Conservation (phyloP, 2,329 filamentous ascomycete species). For the Sporothrix dimorphospora region DNA sequence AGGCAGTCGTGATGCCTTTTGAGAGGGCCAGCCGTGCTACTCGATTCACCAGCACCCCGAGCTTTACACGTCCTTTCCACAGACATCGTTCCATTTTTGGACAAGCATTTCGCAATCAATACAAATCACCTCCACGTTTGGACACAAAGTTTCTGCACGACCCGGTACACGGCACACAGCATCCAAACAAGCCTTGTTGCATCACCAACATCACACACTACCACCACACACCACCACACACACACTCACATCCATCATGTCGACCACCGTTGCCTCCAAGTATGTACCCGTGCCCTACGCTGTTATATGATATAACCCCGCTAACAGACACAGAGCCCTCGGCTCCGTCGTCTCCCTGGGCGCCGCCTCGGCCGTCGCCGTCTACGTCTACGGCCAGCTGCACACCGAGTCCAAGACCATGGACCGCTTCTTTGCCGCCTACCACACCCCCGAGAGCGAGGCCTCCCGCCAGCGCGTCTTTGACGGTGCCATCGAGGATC, state of each 20-base stretch:
- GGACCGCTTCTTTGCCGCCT: constrained; percentile 45
- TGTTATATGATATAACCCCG: too few species aligned
- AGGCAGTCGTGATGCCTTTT: neutral
- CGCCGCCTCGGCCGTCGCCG: constrained; percentile 37
- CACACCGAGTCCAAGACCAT: constrained; percentile 41
- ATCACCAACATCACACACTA: neutral
- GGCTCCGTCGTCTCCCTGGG: constrained; percentile 31
- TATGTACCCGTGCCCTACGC: too few species aligned
- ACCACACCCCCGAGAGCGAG: constrained; percentile 46
- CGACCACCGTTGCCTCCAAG: constrained; percentile 25
- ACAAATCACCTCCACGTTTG: neutral
- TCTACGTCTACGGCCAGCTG: constrained; percentile 43
- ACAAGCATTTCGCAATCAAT: constrained; percentile 6
- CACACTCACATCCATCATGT: constrained; percentile 6
- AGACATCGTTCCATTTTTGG: neutral
- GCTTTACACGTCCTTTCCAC: neutral
- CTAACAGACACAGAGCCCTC: constrained; percentile 30
- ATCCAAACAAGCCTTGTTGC: neutral
- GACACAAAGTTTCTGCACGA: neutral
- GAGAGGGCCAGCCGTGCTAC: neutral
- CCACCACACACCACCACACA: neutral
- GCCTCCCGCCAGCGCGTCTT: constrained; percentile 42
- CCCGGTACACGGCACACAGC: constrained; percentile 8
- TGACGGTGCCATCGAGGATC: constrained; percentile 40
- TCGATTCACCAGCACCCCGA: neutral